Conservation (phyloP, 2,329 filamentous ascomycete species). For the Colletotrichum gigasporum region DNA sequence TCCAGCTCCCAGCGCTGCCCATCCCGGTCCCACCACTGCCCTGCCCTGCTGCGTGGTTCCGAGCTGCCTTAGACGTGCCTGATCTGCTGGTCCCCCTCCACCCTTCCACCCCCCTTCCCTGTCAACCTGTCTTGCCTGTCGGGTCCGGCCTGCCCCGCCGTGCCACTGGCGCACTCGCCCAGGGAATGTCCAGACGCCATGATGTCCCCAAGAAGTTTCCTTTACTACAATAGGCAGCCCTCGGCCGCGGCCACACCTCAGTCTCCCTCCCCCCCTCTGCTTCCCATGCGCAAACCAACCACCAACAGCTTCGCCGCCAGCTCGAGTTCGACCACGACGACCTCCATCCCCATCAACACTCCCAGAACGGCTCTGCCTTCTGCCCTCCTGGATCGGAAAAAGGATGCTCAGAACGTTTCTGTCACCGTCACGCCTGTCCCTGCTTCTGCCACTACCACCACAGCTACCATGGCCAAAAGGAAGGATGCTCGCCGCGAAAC, state of each 20-base stretch:
- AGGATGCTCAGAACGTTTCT: conserved; percentile 34
- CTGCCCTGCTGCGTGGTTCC: conserved; percentile 12
- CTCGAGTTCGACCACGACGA: conserved; percentile 4
- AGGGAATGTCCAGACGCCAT: conserved; percentile 33
- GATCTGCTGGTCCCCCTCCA: conserved; percentile 24
- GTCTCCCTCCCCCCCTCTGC: not conserved
- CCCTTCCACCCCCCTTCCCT: conserved; percentile 26
- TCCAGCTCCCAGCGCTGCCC: not conserved
- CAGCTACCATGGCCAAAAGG: conserved; percentile 33
- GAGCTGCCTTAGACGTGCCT: conserved; percentile 21
- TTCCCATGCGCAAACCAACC: conserved; percentile 16
- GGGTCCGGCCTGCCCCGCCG: conserved; percentile 33
- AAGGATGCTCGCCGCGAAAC: conserved; percentile 34
- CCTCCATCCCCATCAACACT: conserved; percentile 2
- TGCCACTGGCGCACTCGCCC: conserved; percentile 27
- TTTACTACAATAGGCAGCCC: conserved; percentile 35
- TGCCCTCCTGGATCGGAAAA: conserved; percentile 31
- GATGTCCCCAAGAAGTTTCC: conserved; percentile 36
- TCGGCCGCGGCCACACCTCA: conserved; percentile 22
- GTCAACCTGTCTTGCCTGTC: conserved; percentile 31
- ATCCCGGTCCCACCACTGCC: not conserved
- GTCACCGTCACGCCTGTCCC: conserved; percentile 32
- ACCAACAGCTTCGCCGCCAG: conserved; percentile 7
- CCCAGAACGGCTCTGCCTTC: conserved; percentile 30
- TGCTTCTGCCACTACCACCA: conserved; percentile 23